Evolutionary conservation across 1,139 yeast genomes (phyloP).

Genomic region (Pichia sp.): DNA sequence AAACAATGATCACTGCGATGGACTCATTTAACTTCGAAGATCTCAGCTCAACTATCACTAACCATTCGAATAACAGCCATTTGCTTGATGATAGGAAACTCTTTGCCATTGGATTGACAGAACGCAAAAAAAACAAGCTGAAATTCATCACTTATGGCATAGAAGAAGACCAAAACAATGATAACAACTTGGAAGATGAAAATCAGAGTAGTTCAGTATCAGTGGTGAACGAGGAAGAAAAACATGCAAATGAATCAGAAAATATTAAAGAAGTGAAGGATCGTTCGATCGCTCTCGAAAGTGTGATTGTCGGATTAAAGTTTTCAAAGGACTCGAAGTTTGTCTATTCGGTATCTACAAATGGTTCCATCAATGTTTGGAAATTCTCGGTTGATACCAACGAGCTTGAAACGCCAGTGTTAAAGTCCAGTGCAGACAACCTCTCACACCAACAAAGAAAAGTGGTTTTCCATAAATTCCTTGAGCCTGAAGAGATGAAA

Average conservation of each 20-base stretch:
- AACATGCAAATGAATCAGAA: slow-evolving; percentile 25
- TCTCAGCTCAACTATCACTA: background rate
- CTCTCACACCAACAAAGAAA: slow-evolving; percentile 16
- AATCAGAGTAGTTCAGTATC: slow-evolving; percentile 26
- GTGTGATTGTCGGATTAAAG: slow-evolving; percentile 38
- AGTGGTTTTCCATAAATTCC: slow-evolving; percentile 25
- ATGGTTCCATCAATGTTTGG: slow-evolving; percentile 37
- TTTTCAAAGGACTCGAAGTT: slow-evolving; percentile 35
- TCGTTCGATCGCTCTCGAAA: slow-evolving; percentile 30
- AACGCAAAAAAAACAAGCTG: slow-evolving; percentile 43
- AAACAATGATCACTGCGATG: slow-evolving; percentile 39
- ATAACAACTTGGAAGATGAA: slow-evolving; percentile 31
- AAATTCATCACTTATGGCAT: slow-evolving; percentile 36
- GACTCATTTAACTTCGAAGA: slow-evolving; percentile 25
- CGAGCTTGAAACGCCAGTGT: slow-evolving; percentile 17
- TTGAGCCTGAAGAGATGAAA: slow-evolving; percentile 27
- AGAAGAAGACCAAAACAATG: slow-evolving; percentile 18
- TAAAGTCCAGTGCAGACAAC: slow-evolving; percentile 15
- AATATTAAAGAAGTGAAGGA: slow-evolving; percentile 27
- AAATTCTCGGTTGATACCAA: slow-evolving; percentile 34
- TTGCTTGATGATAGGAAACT: slow-evolving; percentile 22
- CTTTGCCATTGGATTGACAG: slow-evolving; percentile 44
- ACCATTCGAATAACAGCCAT: background rate
- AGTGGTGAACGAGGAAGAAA: slow-evolving; percentile 29
- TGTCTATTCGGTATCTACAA: slow-evolving; percentile 40